phyloP scores from a whole-genome alignment of 805 yeast genomes.

The Wickerhamomyces bovis region DNA sequence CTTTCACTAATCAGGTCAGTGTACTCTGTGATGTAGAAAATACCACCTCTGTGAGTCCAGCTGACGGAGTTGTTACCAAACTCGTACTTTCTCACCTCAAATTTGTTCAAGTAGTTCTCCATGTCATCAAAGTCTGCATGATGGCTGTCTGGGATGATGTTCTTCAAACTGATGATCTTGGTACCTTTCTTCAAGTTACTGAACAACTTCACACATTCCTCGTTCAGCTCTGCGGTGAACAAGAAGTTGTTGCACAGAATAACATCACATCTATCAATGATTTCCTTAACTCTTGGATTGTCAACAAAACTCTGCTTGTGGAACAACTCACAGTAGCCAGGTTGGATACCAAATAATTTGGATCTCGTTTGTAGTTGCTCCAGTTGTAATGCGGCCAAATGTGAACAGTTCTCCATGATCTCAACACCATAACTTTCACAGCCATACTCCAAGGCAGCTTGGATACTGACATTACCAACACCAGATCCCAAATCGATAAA shows the following conservation, averaged over 20 bases:
- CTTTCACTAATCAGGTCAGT: constrained; percentile 17
- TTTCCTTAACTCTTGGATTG: constrained; percentile 47
- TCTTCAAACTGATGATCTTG: constrained; percentile 71
- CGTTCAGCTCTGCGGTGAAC: constrained; percentile 71
- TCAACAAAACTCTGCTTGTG: constrained; percentile 67
- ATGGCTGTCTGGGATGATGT: constrained; percentile 73
- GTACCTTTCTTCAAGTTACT: constrained; percentile 65
- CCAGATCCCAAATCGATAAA: constrained; percentile 92
- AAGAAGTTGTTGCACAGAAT: constrained; percentile 78
- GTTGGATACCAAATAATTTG: constrained; percentile 54
- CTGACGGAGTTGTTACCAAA: constrained; percentile 73
- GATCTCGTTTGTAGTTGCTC: constrained; percentile 53
- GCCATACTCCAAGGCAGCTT: constrained; percentile 84
- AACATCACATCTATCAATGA: constrained; percentile 60
- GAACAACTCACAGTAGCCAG: constrained; percentile 52
- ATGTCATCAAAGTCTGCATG: constrained; percentile 47
- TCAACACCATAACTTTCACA: constrained; percentile 86
- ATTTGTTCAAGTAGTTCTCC: constrained; percentile 54
- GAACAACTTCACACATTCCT: constrained; percentile 58
- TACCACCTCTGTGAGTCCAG: constrained; percentile 80
- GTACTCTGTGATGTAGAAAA: constrained; percentile 61
- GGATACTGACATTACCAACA: constrained; percentile 87
- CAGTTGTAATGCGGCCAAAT: constrained; percentile 55
- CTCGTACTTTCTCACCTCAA: constrained; percentile 55
- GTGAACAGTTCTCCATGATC: constrained; percentile 77